Base-by-base conservation (phyloP, 2,329 filamentous ascomycete species). In the Claviceps humidiphila region DNA sequence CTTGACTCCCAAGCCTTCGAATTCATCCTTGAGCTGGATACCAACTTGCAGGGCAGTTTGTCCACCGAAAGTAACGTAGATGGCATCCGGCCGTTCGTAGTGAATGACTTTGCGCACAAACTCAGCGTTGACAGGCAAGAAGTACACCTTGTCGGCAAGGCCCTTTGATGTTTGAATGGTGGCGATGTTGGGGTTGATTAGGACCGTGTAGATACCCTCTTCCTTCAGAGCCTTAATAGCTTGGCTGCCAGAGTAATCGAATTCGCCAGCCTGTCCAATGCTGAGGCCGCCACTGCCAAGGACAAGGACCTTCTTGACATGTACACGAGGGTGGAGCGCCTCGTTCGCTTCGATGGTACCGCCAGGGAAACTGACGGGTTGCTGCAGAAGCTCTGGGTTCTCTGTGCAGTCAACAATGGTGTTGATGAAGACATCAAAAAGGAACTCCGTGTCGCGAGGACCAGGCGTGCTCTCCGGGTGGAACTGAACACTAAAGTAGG, bases 401-500 rank as follows among this genome's bases (percentile, higher is more conserved):
- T 78, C 71, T 47, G 89, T 74, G 54, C 85, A 85, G 60, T 84
- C 78, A 64, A 80, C 74, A 59, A 97, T 87, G 20, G 89, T 86
- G 70, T 85, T 74, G 65, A 98, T 87, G 74, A 98, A 98, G 57
- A 97, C 89, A 68, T 98, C 90, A 58, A 98, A 98, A 26, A 98
- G 77, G 65, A 87, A 96, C 68, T 98, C 93, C 30, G 93, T 98
- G 66, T 98, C 93, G 39, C 89, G 81, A 50, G 93, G 93, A 53
- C 93, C 93, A 2, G 93, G 93, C 1, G 89, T 94, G 74, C 90
- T 95, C 71, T 98, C 93, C 0, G 93, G 93, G 65, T 98, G 93
- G 73, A 98, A 98, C 67, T 98, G 93, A n/a, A 97, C 93, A 75
- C 89, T 96, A 77, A 98, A 98, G 73, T 91, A 94, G 50, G 93